Base-by-base conservation (phyloP, 148 eudicot genomes). In the Bassia scoparia region DNA sequence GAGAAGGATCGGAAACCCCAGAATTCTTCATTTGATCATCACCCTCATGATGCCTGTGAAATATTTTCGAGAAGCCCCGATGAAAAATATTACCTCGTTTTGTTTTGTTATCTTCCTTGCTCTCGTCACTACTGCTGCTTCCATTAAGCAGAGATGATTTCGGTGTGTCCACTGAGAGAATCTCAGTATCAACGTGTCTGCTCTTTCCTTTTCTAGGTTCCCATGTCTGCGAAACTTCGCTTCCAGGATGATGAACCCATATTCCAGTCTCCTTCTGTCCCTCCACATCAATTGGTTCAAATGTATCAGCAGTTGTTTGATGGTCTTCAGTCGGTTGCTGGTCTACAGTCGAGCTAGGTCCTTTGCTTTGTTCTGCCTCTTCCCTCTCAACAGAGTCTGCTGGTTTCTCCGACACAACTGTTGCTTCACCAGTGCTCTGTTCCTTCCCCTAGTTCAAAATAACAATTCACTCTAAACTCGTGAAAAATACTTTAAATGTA, bases 231-330 rank as follows among this genome's bases (percentile, higher is more conserved):
- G 88, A 67, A 71, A 87, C 86, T 58, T 88, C 96, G 55, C 90
- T 81, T 68, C 98, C 96, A 23, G 97, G 96, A 53, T 79, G 89
- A 72, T 89, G 95, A 53, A 91, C 86, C 97, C 97, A 91, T 74
- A 94, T 81, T 65, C 97, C 96, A 12, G 93, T 91, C 70, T 88
- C 87, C 23, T 75, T 70, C 69, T 85, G 91, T 53, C 97, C 98
- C 79, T 89, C 84, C 43, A 89, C 67, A 48, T 87, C 78, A 33
- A 94, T 87, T 29, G 96, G 79, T 69, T 91, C 98, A 78, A 81
- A 94, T 70, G 77, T 72, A 78, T 91, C 97, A 27, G 76, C 72
- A 61, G 78, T 65, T 11, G 31, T 21, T 64, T 64, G 68, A 21
- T 48, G 68, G 9, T 64, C 38, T 53, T 35, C 65, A 20, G 78